Base-by-base conservation (phyloP, 164 flowering plant species). In the Platanus orientalis region DNA sequence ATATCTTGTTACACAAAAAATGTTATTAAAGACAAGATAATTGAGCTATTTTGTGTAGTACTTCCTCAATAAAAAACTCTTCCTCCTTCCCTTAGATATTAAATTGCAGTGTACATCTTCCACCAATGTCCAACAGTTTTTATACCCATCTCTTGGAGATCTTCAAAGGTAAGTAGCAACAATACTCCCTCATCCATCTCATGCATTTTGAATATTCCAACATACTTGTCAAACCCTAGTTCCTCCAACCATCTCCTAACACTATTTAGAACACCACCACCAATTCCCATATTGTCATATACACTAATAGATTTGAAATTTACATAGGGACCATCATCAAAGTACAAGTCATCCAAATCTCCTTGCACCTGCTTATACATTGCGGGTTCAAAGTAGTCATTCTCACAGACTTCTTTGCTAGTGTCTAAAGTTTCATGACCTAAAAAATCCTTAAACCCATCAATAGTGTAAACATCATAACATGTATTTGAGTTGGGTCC, bases 81-180 rank as follows among this genome's bases (percentile, higher is more conserved):
- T 26, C 48, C 63, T 26, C 42, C 58, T 56, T 55, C 64, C 64
- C 58, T 69, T 16, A 75, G 60, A 54, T 65, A 61, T 56, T 68
- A 77, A 59, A 81, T 78, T 56, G 80, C 82, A 42, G 66, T 20
- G 65, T 71, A 81, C 51, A 81, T 28, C 75, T 75, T 83, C 65
- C 84, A 45, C 16, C 84, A 74, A 27, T 75, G 48, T 32, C 87
- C 83, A 63, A 75, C 72, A 57, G 83, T 78, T 58, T 54, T 47
- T 20, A 80, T 63, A 23, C 87, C 87, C 72, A 83, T 83, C 55
- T 83, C 87, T 56, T 78, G 80, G 60, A 83, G 84, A 73, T 83
- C 87, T 52, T 80, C 82, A 56, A 79, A 64, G 1, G 87, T 80
- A 2, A 83, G 78, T 21, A 75, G 50, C 0, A 78, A 80, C 73